Conservation (phyloP, 129 eudicot genomes). For the Artemisia annua region DNA sequence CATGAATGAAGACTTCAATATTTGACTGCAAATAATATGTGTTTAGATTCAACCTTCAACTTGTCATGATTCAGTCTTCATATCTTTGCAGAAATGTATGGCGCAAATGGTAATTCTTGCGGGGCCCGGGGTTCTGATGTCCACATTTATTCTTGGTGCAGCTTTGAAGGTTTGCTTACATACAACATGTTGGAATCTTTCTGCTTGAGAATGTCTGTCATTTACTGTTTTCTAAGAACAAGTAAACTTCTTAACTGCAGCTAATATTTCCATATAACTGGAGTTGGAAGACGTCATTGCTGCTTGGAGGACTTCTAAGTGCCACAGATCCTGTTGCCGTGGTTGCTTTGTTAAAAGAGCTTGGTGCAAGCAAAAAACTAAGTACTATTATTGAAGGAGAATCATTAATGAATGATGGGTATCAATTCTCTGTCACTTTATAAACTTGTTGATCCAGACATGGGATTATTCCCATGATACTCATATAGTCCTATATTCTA, state of each 20-base stretch:
- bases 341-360: constrained; percentile 91
- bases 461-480: too few species aligned
- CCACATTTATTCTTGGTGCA: constrained; percentile 82
- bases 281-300: constrained; percentile 91
- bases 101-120: constrained; percentile 95
- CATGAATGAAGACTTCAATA: too few species aligned
- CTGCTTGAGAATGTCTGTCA: not conserved
- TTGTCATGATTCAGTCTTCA: not conserved
- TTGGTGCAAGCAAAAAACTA: constrained; percentile 97
- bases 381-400: constrained; percentile 98
- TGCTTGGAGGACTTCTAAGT: constrained; percentile 98
- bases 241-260: constrained; percentile 38
- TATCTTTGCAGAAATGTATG: constrained; percentile 67
- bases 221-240: not conserved
- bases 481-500: constrained; percentile 15
- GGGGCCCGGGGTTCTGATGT: constrained; percentile 92
- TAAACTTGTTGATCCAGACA: not conserved
- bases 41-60: constrained; percentile 7
- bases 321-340: constrained; percentile 99
- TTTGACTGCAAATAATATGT: too few species aligned
- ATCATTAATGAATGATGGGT: constrained; percentile 99
- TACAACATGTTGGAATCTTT: not conserved
- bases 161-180: constrained; percentile 70
- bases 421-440: constrained; percentile 21
- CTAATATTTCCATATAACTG: constrained; percentile 81